phyloP scores from a whole-genome alignment of 2,329 filamentous ascomycete genomes.

The Exophiala spinifera region DNA sequence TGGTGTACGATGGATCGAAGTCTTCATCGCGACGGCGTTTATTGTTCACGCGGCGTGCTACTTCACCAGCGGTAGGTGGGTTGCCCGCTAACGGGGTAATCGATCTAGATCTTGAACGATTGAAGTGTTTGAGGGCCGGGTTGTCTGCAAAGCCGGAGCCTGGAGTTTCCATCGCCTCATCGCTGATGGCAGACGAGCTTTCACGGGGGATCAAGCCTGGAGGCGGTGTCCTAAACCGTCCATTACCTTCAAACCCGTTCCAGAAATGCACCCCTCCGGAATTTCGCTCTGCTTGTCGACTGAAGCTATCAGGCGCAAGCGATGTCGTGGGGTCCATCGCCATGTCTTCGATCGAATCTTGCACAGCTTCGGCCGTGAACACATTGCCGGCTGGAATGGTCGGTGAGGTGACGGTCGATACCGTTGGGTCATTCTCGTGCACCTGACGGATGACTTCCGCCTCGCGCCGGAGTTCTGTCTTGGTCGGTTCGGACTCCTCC shows the following conservation, averaged over 20 bases:
- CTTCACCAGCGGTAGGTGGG: constrained; percentile 63
- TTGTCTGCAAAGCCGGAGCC: constrained; percentile 31
- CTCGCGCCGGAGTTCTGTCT: constrained; percentile 84
- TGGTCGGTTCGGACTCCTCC: constrained; percentile 83
- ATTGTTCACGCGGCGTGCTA: constrained; percentile 72
- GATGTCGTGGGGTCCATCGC: constrained; percentile 32
- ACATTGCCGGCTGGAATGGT: constrained; percentile 43
- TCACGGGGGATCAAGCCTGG: constrained; percentile 57
- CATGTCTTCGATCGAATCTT: constrained; percentile 61
- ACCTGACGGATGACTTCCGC: constrained; percentile 95
- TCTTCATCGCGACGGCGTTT: constrained; percentile 90
- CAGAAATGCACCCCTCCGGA: constrained; percentile 72
- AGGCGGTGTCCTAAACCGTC: constrained; percentile 61
- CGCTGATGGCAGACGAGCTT: constrained; percentile 45
- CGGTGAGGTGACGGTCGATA: constrained; percentile 26
- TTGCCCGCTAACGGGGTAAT: constrained; percentile 41
- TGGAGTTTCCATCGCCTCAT: constrained; percentile 39
- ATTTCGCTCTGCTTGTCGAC: constrained; percentile 68
- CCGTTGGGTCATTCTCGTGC: constrained; percentile 73
- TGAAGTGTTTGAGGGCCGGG: constrained; percentile 29
- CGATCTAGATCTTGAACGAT: constrained; percentile 36
- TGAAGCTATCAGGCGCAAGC: constrained; percentile 64
- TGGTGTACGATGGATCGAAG: constrained; percentile 78
- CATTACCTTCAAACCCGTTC: constrained; percentile 68
- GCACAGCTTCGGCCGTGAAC: constrained; percentile 60